These are phyloP conservation scores for Sinapis alba DNA, from an alignment of 441 rosid genomes.

Conservation along the genomic window DNA sequence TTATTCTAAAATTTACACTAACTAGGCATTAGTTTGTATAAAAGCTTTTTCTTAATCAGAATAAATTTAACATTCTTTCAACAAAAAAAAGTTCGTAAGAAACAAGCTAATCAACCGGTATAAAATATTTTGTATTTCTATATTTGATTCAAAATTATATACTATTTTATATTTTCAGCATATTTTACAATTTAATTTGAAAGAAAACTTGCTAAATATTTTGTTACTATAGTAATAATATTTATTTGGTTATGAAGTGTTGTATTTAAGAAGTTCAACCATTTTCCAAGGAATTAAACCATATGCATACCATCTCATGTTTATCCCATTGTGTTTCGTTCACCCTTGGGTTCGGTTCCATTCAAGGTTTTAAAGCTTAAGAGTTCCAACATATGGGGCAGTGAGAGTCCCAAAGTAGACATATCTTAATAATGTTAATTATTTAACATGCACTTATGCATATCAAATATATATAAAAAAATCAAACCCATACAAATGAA, in stretches of 20 bases:
- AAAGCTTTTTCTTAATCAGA: too few relatives aligned
- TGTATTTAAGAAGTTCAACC: background rate
- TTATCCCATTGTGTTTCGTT: background rate
- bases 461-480: slow-evolving; percentile 26
- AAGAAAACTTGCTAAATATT: too few relatives aligned
- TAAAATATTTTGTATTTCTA: background rate
- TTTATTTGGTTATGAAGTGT: background rate
- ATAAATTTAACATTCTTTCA: too few relatives aligned
- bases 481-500: too few relatives aligned
- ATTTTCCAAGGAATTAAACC: background rate
- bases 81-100: background rate
- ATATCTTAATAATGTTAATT: too few relatives aligned
- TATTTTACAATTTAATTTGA: background rate
- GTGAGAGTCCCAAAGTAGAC: slow-evolving; percentile 29
- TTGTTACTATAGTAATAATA: background rate
- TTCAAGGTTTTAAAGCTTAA: slow-evolving; percentile 18
- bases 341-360: background rate
- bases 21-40: too few relatives aligned
- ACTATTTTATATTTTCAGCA: background rate
- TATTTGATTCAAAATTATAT: background rate
- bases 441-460: too few relatives aligned
- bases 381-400: slow-evolving; percentile 33
- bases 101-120: background rate
- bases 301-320: background rate
- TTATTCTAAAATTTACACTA: too few relatives aligned